These are phyloP conservation scores for Stemphylium vesicarium DNA, from an alignment of 2,329 filamentous ascomycete genomes.

Conservation along the genomic window DNA sequence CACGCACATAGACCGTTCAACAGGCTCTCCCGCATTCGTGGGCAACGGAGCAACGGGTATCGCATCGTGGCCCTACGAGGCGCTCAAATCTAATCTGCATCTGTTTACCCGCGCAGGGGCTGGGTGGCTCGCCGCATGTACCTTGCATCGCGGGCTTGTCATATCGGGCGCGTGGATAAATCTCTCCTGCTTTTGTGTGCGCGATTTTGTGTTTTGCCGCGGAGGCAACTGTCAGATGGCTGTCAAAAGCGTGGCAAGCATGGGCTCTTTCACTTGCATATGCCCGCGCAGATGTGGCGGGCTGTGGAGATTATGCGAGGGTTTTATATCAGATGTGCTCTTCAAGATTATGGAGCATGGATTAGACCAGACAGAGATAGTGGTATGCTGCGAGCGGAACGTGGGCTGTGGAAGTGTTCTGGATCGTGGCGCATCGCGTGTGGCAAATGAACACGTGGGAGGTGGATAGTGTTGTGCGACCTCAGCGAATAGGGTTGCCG, in stretches of 20 bases:
- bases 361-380: background rate
- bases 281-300: too few relatives aligned
- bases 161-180: slow-evolving; percentile 11
- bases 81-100: background rate
- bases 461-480: background rate
- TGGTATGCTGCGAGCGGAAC: background rate
- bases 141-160: slow-evolving; percentile 9
- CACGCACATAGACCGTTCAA: background rate
- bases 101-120: slow-evolving; percentile 15
- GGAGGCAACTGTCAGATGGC: too few relatives aligned
- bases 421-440: background rate
- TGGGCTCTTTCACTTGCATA: background rate
- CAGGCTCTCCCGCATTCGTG: background rate
- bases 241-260: background rate
- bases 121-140: background rate
- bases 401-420: background rate
- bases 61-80: slow-evolving; percentile 1
- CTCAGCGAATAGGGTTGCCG: background rate
- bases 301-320: too few relatives aligned
- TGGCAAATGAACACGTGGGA: background rate
- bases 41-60: slow-evolving; percentile 15
- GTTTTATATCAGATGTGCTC: background rate
- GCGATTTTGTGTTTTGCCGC: background rate
- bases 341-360: background rate
- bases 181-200: background rate